Evolutionary conservation across 768 basidiomycete genomes (phyloP), one percentile per base, ranked within the genome.

Genomic region (Lentinula edodes): DNA sequence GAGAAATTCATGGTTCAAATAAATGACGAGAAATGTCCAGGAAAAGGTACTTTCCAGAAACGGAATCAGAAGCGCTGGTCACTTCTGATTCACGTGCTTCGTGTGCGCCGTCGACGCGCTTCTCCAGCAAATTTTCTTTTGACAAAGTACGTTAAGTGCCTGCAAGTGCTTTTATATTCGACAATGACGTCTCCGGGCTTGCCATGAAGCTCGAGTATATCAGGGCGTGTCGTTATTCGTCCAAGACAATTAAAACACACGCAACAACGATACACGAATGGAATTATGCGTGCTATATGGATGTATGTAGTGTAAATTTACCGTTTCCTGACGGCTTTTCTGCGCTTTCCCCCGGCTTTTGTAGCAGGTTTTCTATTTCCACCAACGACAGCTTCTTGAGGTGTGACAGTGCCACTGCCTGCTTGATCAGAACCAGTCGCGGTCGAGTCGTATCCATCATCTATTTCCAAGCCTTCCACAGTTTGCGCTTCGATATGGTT

Each of bases 271-370:
- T 39, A 9, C 7, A 13, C 20, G 43, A 16, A 45, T 6, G 43
- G 6, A 16, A 16, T 6, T 15, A 45, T 41, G 39, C 9, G 15
- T 45, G 43, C 7, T 16, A 28, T 45, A 46, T 8, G 3, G 18
- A 23, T 23, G 20, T 20, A 23, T 28, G 20, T 56, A 28, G 20
- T 41, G 5, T 28, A 36, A 55, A 15, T 13, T 73, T 71, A 82
- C 70, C 84, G 79, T 70, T 76, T 83, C 72, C 73, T 81, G 18
- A 79, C 76, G 6, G 73, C 78, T 70, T 86, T 87, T 64, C 88
- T 81, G 69, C 89, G 80, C 69, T 82, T 85, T 10, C 87, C 87
- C 0, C 86, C 88, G 6, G 82, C 80, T 67, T 80, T 88, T 50
- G 73, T 70, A 20, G 80, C 76, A 10, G 83, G 78, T 7, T 68